phyloP scores from a whole-genome alignment of 805 yeast genomes.

The Teunomyces lycoperdinae region DNA sequence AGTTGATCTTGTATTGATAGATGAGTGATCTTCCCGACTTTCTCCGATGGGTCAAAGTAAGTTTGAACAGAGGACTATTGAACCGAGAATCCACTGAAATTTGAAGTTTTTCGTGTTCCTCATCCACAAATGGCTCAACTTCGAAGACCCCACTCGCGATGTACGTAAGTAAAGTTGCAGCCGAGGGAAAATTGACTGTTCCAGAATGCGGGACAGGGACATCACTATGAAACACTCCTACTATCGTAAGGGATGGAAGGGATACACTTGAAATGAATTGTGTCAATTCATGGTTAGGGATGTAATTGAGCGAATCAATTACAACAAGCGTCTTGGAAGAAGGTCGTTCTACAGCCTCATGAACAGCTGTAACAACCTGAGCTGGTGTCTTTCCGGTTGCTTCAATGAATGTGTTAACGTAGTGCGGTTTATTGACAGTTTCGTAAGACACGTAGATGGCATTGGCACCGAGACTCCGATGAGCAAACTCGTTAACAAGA shows the following conservation, averaged over 20 bases:
- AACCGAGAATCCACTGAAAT: constrained; percentile 45
- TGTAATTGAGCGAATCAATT: constrained; percentile 67
- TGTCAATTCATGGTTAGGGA: constrained; percentile 46
- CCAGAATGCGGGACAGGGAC: constrained; percentile 38
- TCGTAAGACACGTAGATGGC: constrained; percentile 67
- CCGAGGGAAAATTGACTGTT: constrained; percentile 50
- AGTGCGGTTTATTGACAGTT: constrained; percentile 51
- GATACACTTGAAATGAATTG: constrained; percentile 48
- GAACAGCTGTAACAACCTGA: constrained; percentile 19
- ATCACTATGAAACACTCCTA: constrained; percentile 38
- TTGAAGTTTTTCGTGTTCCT: constrained; percentile 51
- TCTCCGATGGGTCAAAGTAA: constrained; percentile 64
- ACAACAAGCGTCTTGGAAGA: constrained; percentile 38
- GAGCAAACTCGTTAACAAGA: constrained; percentile 57
- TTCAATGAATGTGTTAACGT: constrained; percentile 47
- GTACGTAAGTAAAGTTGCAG: constrained; percentile 53
- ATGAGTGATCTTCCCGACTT: constrained; percentile 78
- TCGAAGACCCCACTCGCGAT: constrained; percentile 76
- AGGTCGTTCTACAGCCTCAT: constrained; percentile 14
- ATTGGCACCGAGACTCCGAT: constrained; percentile 33
- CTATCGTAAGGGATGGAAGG: constrained; percentile 26
- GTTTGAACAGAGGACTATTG: constrained; percentile 46
- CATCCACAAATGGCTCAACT: constrained; percentile 46
- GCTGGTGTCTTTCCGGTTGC: constrained; percentile 27
- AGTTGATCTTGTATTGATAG: constrained; percentile 54